These are phyloP conservation scores for Ceriops tagal DNA, from an alignment of 345 rosid species.

Conservation along the genomic window DNA sequence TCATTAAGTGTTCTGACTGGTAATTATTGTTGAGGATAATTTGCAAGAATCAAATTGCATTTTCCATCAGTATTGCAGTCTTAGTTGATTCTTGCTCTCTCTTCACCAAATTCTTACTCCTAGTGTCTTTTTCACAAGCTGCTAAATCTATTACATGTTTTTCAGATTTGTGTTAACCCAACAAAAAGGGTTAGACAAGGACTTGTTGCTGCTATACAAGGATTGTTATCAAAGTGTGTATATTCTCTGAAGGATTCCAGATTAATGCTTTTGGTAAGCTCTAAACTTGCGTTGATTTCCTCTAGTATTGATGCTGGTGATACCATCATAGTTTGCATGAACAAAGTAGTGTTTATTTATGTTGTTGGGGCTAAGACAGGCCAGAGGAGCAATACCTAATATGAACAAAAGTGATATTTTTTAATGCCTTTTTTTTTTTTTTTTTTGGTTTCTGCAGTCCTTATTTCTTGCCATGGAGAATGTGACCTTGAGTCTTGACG, in stretches of 20 bases:
- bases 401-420: neutral
- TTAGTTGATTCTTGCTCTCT: neutral
- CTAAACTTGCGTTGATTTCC: neutral
- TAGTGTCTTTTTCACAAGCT: slow-evolving; percentile 6
- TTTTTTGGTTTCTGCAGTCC: neutral
- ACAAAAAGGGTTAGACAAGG: slow-evolving; percentile 60
- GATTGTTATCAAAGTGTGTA: slow-evolving; percentile 61
- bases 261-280: slow-evolving; percentile 74
- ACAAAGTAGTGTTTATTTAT: neutral
- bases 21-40: slow-evolving; percentile 1
- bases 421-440: neutral
- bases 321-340: neutral
- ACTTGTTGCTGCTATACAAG: slow-evolving; percentile 63
- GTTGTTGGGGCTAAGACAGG: neutral
- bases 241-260: slow-evolving; percentile 60
- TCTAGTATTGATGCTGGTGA: neutral
- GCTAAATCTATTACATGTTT: slow-evolving; percentile 17
- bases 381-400: neutral
- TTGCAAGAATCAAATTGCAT: neutral
- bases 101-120: neutral
- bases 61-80: neutral
- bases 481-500: neutral
- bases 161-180: slow-evolving; percentile 80
- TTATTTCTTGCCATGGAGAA: neutral
- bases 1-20: slow-evolving; percentile 7